Evolutionary conservation across 495 filamentous ascomycete species (phyloP), one percentile per base, ranked within the genome.

Genomic region (Penicillium manginii): DNA sequence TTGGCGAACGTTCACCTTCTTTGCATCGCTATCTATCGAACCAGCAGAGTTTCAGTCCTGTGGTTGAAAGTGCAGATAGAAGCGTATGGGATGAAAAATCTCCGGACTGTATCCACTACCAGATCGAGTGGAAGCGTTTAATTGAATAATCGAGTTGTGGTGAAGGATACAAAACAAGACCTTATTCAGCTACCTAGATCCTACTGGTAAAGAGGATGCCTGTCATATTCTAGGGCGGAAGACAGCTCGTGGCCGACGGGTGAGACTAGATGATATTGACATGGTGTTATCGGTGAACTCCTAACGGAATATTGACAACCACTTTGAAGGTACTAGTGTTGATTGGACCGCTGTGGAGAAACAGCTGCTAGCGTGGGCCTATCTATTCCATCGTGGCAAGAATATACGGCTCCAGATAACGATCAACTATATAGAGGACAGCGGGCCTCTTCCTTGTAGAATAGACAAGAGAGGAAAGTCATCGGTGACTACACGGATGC

Each of bases 21-120:
- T 50, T 50, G 3, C 22, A 29, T 22, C 31, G 33, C 4, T 14
- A 10, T 58, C 60, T 65, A 62, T 42, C 51, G 52, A 60, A 19
- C 52, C 37, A 26, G 55, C 45, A 26, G 29, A 22, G 48, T 50
- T 50, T 33, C 12, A 4, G 4, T 23, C 2, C 4, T 23, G 23
- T 23, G 23, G 23, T 23, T 23, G 23, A 23, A 23, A 2, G 23
- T 23, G 4, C 23, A 23, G 23, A 23, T 23, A 4, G 23, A 23
- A 23, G 23, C 54, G 63, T 78, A 85, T 79, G 66, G 53, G 61
- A 74, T 60, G 60, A 76, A 62, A 35, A 73, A 49, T 62, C 59
- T 55, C 71, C 65, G 22, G 66, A 50, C 57, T 64, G 52, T 64
- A 65, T 73, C 47, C 61, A 76, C 59, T 77, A 77, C 57, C 58